These are phyloP conservation scores for Rhodamnia rubescens DNA, from an alignment of 345 rosid species.

Conservation along the genomic window DNA sequence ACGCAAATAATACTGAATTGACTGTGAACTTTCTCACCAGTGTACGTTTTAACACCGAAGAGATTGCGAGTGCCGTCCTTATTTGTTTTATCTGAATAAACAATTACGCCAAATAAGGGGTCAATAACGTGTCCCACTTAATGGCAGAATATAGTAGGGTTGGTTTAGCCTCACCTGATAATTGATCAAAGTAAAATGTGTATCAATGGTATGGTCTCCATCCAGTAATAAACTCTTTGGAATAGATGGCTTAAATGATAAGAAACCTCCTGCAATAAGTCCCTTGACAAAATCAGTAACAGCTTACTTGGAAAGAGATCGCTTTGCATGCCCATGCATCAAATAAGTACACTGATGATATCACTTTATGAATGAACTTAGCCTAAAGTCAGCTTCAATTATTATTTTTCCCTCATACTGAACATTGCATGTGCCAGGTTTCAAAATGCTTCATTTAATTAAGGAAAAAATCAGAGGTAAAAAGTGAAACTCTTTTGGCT, in stretches of 20 bases:
- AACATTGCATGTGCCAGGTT: neutral
- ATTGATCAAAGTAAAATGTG: constrained; percentile 75
- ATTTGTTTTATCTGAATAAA: constrained; percentile 72
- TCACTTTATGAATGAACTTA: neutral
- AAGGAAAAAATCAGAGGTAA: neutral
- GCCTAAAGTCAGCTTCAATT: neutral
- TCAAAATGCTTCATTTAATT: neutral
- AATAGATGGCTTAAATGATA: constrained; percentile 80
- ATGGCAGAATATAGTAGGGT: constrained; percentile 3
- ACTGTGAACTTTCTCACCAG: constrained; percentile 46
- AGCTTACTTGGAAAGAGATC: neutral
- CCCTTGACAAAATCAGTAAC: neutral
- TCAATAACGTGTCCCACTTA: neutral
- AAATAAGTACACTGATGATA: neutral
- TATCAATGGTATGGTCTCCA: constrained; percentile 66
- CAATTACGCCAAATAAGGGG: constrained; percentile 6
- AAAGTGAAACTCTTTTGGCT: neutral
- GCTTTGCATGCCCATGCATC: neutral
- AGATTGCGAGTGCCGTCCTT: constrained; percentile 86
- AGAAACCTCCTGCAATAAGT: constrained; percentile 69
- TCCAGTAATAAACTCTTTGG: constrained; percentile 76
- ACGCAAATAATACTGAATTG: neutral
- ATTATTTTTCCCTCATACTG: neutral
- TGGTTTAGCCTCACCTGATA: constrained; percentile 55
- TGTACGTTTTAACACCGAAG: constrained; percentile 72